Base-by-base conservation (phyloP, 371 early-diverging fungal genomes). In the Actinomortierella wolfii region DNA sequence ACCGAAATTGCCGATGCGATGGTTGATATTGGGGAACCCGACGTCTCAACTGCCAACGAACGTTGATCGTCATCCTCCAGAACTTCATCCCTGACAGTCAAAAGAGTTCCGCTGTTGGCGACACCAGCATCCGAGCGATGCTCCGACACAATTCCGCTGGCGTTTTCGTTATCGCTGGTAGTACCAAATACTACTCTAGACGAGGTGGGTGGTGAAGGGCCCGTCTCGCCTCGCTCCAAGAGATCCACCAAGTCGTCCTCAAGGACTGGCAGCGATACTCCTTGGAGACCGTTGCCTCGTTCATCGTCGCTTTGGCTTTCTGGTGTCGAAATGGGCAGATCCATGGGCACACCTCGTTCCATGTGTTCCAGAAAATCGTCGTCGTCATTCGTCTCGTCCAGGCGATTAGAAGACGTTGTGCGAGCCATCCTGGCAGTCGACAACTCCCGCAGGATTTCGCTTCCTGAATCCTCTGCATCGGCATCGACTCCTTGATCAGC, bases 331-430 rank as follows among this genome's bases (percentile, higher is more conserved):
- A 71, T 71, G 2, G 73, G 66, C 21, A 66, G 57, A 34, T 59
- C 52, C 73, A 71, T 65, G 14, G 73, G 73, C 0, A 71, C 66
- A 26, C 73, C 73, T 0, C 73, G 73, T 49, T 71, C 73, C 73
- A 71, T 71, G 8, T 71, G 73, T 34, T 71, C 73, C 54, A 71
- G 49, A 28, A 54, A 65, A 28, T 71, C 73, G 28, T 71, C 73
- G 51, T 71, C 73, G 8, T 71, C 73, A 17, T 58, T 34, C 18
- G 62, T 50, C 54, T 71, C 73, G 47, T 66, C 62, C 52, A 71
- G 29, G 1, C 73, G 66, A 44, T 71, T 71, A 2, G 62, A 71
- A 1, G 73, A 66, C 18, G 59, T 56, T 18, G 46, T 59, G 21
- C 51, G 58, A 34, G 39, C 47, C 2, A 54, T 17, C 28, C 63